Evolutionary conservation across 2,329 filamentous ascomycete species (phyloP), one percentile per base, ranked within the genome.

Genomic region (Akanthomyces dipterigenus): DNA sequence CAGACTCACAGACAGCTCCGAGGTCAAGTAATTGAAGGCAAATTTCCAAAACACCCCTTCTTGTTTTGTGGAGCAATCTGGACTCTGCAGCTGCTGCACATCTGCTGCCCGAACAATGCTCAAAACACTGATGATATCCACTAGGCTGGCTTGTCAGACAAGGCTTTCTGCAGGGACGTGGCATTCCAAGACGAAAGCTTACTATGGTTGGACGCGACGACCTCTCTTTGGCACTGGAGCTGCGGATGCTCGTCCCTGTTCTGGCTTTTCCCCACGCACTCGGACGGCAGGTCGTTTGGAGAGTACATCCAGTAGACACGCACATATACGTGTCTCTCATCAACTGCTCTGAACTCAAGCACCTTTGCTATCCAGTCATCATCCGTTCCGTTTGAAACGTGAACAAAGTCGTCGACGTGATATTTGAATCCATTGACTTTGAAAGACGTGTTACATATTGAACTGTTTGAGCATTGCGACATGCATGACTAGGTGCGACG

Each of bases 321-420:
- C 16, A 36, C 54, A 46, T 56, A 56, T n/a, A 56, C 54, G 18
- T 56, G 54, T 14, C 26, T 22, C 26, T 56, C 40, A 42, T 56
- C 54, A 14, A 28, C 36, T 24, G 55, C 55, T 20, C 42, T 58
- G 24, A 58, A 38, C 6, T 58, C 55, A 16, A 58, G 42, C 26
- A 58, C 43, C 46, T 36, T 58, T 24, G 55, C 55, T 24, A 58
- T 40, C 55, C 55, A 58, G 22, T 46, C 43, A 34, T 58, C 40
- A 26, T 58, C 50, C 38, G 31, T 20, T 38, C 31, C 20, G 20
- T 38, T 54, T 14, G 31, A 36, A 40, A 54, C 20, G 31, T 40
- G 12, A 28, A 54, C 18, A 28, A 40, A 54, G 34, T 55, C 36
- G 22, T 43, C 36, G 6, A 22, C n/a, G 6, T 20, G 14, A 28